Evolutionary conservation across 2,329 filamentous ascomycete species (phyloP), one percentile per base, ranked within the genome.

Genomic region (Paramyrothecium sp.): DNA sequence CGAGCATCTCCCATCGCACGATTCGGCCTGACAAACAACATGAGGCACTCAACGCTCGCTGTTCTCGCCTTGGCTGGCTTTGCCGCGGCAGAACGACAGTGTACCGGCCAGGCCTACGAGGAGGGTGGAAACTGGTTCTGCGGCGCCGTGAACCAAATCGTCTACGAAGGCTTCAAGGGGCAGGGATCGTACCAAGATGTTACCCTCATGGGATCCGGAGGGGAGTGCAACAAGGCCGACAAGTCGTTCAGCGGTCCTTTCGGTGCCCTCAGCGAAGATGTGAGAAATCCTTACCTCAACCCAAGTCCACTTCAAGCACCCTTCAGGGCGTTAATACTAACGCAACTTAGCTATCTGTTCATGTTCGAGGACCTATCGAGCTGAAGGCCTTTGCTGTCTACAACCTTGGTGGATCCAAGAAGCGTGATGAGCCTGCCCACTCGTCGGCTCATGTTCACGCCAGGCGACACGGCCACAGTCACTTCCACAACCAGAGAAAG

Each of bases 351-450:
- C 78, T 92, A 30, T 90, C 89, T 1, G 72, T 91, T 60, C 87
- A 91, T 69, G 80, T 92, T 67, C 87, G 89, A 63, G 90, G 90
- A 3, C 89, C 90, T 1, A 71, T 90, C 63, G 74, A 82, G 44
- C 69, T 93, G 33, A 85, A 85, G 67, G 81, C 90, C 63, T 79
- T 92, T 55, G 90, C 89, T 12, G 86, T 87, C 55, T 93, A 92
- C 72, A 81, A 78, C 50, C 80, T 84, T n/a, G 75, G 75, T 21
- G 62, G 68, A 22, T 67, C 61, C 38, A 63, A 66, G 51, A 67
- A 70, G 65, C 70, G 70, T 52, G 63, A 64, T 20, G 58, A 66
- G 16, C 44, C 52, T n/a, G 55, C 59, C 41, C 54, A 34, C 19
- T 64, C 65, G 13, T 67, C 65, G 19, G 61, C 64, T 50, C 65